Evolutionary conservation across 2,329 filamentous ascomycete species (phyloP), one percentile per base, ranked within the genome.

Genomic region (Alternaria triticimaculans): DNA sequence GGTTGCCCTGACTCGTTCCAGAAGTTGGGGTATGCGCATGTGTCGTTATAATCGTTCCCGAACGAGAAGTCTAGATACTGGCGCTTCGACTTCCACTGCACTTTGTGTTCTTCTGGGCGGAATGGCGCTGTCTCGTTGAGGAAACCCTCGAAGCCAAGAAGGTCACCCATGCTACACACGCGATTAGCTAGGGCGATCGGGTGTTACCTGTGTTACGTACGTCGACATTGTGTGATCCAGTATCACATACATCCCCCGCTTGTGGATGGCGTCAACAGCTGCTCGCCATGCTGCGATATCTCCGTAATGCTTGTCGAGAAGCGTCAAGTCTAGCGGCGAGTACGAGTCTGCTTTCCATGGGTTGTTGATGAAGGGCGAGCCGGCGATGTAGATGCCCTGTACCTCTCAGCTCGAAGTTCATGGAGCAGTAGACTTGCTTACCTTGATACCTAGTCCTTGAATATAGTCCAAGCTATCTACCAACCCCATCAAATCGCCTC

Each of bases 181-280:
- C 8, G 37, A 18, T 41, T 46, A 45, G n/a, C 18, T 21, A 21
- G 18, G 20, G 5, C 4, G 21, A 25, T 23, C 21, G 4, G 8
- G 44, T 18, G n/a, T 18, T 5, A 18, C 37, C 18, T 41, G n/a
- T 51, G 18, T 2, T 33, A 51, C 49, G n/a, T 51, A 51, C 49
- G 88, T 91, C 49, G 87, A 84, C 74, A 90, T 84, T 2, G 89
- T 90, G 71, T 90, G 90, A 73, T 90, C 89, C 63, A 90, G 77
- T 30, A 91, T 80, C 44, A 90, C 87, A 78, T 89, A 90, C 88
- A 91, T 90, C 57, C 83, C 86, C 28, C 86, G 82, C 3, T 78
- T 76, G 70, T 91, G 89, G n/a, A 90, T 88, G 51, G 87, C 87
- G 9, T 84, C 80, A 56, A 90, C 86, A 3, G 85, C 84, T 49